Evolutionary conservation across 495 filamentous ascomycete species (phyloP).

Genomic region (Pyrenula massariospora): DNA sequence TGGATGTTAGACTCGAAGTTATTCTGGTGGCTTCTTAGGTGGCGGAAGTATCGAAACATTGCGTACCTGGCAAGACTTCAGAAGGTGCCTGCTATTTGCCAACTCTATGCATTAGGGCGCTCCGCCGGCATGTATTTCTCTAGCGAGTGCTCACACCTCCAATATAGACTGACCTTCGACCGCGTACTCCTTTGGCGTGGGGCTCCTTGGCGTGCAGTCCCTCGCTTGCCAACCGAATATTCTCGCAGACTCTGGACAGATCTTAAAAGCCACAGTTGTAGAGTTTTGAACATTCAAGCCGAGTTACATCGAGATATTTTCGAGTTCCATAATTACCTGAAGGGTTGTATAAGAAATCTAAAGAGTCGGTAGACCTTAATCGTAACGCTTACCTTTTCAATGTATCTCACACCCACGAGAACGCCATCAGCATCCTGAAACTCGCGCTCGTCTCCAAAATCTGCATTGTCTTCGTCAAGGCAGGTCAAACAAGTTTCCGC

Average conservation of each 20-base stretch:
- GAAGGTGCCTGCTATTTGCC: not conserved
- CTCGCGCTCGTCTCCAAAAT: slow-evolving; percentile 32
- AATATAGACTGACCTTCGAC: not conserved
- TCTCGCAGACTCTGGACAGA: no score
- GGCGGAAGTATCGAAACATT: not conserved
- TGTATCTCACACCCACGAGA: slow-evolving; percentile 34
- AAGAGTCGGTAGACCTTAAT: not conserved
- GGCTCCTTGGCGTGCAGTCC: no score
- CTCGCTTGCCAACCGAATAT: no score
- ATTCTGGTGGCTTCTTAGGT: not conserved
- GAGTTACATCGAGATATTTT: not conserved
- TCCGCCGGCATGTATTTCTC: not conserved
- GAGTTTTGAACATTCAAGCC: no score
- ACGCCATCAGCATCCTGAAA: slow-evolving; percentile 38
- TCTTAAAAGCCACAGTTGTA: no score
- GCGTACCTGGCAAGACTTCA: not conserved
- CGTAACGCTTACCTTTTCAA: slow-evolving; percentile 27
- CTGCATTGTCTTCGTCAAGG: slow-evolving; percentile 32
- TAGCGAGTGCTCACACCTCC: not conserved
- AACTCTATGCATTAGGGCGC: not conserved
- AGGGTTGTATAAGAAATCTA: not conserved
- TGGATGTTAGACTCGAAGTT: not conserved
- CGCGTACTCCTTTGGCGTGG: no score
- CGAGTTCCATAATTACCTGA: not conserved
- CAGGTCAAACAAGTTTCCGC: slow-evolving; percentile 45